A percentile compares a stretch with the other conserved stretches of the same genome.
These are phyloP conservation scores for Rhododendron griersonianum DNA, from an alignment of 148 eudicot genomes.

Conservation along the genomic window DNA sequence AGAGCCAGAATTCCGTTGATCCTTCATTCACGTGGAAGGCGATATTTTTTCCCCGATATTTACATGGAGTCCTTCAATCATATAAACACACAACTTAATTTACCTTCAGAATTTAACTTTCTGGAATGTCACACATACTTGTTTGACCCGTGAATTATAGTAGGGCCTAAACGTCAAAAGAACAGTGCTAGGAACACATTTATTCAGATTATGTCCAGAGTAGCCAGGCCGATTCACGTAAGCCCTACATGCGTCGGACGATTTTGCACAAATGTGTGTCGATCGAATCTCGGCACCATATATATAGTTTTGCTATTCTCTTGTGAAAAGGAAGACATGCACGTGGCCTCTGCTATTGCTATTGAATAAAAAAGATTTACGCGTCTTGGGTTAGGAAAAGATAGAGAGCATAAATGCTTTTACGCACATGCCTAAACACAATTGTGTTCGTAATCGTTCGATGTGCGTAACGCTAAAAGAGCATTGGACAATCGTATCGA, in stretches of 20 bases:
- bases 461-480: background rate
- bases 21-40: slow-evolving; percentile 94
- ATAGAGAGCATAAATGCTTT: too few relatives aligned
- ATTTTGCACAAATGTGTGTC: too few relatives aligned
- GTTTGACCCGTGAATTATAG: background rate
- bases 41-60: slow-evolving; percentile 71
- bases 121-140: background rate
- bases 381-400: too few relatives aligned
- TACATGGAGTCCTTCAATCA: slow-evolving; percentile 75
- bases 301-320: too few relatives aligned
- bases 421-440: background rate
- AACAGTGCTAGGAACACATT: background rate
- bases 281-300: too few relatives aligned
- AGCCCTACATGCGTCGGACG: too few relatives aligned
- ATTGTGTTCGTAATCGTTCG: background rate
- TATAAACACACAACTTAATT: background rate
- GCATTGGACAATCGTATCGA: background rate
- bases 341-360: too few relatives aligned
- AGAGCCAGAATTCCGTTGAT: slow-evolving; percentile 85
- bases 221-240: background rate
- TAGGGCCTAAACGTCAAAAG: background rate
- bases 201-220: background rate
- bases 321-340: too few relatives aligned
- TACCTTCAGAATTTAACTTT: background rate
- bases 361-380: too few relatives aligned